phyloP scores from a whole-genome alignment of 2,329 filamentous ascomycete species.

The Curvularia verruculosa region DNA sequence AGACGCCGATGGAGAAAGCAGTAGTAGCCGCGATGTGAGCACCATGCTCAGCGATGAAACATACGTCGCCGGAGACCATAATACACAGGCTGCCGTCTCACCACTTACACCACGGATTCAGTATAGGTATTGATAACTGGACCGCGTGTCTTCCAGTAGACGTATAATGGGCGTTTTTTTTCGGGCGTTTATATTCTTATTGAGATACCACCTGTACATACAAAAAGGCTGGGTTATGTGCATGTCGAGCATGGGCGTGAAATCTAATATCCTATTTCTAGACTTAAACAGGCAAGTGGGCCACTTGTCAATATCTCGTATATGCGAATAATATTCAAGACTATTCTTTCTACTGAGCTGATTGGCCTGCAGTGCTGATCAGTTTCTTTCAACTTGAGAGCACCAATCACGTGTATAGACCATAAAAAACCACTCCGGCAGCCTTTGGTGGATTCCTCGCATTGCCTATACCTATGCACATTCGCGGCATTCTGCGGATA shows the following conservation, averaged over 20 bases:
- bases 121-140: neutral
- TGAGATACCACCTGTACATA: conserved; percentile 18
- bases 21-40: conserved; percentile 26
- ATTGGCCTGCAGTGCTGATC: conserved; percentile 7
- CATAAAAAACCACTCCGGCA: neutral
- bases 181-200: conserved; percentile 4
- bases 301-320: neutral
- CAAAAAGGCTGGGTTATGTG: conserved; percentile 2
- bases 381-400: neutral
- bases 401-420: neutral
- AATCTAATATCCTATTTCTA: neutral
- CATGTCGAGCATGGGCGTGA: neutral
- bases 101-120: conserved; percentile 21
- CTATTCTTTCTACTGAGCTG: neutral
- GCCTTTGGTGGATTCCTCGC: no score
- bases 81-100: conserved; percentile 21
- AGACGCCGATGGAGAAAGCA: conserved; percentile 31
- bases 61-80: conserved; percentile 13
- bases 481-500: neutral
- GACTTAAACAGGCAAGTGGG: neutral
- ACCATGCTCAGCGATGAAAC: conserved; percentile 33
- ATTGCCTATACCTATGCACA: neutral
- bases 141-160: neutral
- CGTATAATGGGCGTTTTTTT: conserved; percentile 6
- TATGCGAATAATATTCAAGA: neutral